Conservation (phyloP, 2,329 filamentous ascomycete genomes). For the Clonostachys sp. region DNA sequence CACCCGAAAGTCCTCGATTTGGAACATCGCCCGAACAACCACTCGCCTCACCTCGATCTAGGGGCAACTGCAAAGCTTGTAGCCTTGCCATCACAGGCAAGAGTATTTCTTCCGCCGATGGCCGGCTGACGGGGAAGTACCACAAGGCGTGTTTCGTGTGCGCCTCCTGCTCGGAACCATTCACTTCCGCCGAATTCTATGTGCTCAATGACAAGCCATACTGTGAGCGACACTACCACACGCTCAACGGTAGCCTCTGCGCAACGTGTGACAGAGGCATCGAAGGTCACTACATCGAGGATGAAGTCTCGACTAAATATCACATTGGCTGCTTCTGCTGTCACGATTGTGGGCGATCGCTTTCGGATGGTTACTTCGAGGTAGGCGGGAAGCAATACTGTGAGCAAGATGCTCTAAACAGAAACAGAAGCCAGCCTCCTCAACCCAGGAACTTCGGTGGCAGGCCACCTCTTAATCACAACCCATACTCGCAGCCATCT, state of each 20-base stretch:
- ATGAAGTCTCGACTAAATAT: constrained; percentile 72
- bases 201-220: constrained; percentile 84
- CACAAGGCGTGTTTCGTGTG: constrained; percentile 96
- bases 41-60: constrained; percentile 12
- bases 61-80: constrained; percentile 79
- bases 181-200: constrained; percentile 87
- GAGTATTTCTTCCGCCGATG: constrained; percentile 90
- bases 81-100: constrained; percentile 76
- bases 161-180: constrained; percentile 74
- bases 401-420: constrained; percentile 74
- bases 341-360: constrained; percentile 66
- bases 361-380: constrained; percentile 88
- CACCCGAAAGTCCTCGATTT: background rate
- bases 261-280: constrained; percentile 77
- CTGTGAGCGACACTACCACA: constrained; percentile 89
- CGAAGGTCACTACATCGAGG: constrained; percentile 90
- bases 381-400: constrained; percentile 77
- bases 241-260: constrained; percentile 84
- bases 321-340: constrained; percentile 87
- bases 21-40: constrained; percentile 2
- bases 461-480: background rate
- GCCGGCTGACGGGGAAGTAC: constrained; percentile 85
- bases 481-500: too few relatives aligned
- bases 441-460: constrained; percentile 1
- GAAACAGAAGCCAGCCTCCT: constrained; percentile 37